Evolutionary conservation across 495 filamentous ascomycete genomes (phyloP).

Genomic region (Daldinia concentrica): DNA sequence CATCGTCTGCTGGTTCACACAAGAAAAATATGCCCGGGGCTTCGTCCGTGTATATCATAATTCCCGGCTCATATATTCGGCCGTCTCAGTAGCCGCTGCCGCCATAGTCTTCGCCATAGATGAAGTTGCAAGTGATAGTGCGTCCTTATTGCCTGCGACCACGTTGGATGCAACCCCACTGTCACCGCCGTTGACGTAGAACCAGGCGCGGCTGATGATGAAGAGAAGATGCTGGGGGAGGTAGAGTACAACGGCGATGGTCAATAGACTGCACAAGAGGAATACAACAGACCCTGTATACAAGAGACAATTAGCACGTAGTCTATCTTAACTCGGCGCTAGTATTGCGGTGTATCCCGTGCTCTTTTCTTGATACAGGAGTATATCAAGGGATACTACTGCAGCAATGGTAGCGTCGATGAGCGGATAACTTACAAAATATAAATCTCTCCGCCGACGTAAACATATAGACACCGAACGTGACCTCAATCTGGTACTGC

Average conservation of each 20-base stretch:
- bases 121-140: conserved; percentile 43
- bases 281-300: conserved; percentile 86
- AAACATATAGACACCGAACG: conserved; percentile 60
- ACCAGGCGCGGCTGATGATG: conserved; percentile 85
- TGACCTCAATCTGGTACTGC: conserved; percentile 63
- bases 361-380: neutral
- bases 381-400: neutral
- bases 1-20: conserved; percentile 4
- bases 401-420: neutral
- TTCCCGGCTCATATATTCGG: conserved; percentile 49
- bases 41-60: conserved; percentile 37
- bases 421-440: conserved; percentile 51
- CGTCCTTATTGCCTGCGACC: conserved; percentile 48
- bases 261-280: conserved; percentile 82
- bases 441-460: conserved; percentile 59
- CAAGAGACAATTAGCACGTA: conserved; percentile 8
- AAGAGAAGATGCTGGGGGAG: conserved; percentile 86
- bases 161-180: conserved; percentile 47
- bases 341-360: neutral
- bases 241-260: conserved; percentile 87
- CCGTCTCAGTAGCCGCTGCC: conserved; percentile 45
- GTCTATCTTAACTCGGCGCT: neutral
- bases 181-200: conserved; percentile 90
- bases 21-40: neutral
- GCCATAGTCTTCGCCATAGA: conserved; percentile 42